Base-by-base conservation (phyloP, 179 eudicot genomes). In the Nepenthes alata region DNA sequence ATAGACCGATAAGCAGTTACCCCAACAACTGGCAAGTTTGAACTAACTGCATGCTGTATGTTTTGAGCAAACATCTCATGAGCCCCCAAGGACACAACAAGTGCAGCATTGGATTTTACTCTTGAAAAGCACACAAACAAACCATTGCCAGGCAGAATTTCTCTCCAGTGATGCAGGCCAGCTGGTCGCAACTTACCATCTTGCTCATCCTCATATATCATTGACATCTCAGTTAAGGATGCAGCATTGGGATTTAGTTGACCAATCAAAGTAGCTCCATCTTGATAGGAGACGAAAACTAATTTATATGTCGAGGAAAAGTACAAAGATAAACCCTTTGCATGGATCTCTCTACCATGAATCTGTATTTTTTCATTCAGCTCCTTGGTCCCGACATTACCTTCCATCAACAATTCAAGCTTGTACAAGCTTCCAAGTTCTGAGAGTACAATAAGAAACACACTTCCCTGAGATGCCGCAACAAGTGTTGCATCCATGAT, bases 141-240 rank as follows among this genome's bases (percentile, higher is more conserved):
- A 55, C 91, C 97, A 80, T 80, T 78, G 56, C 97, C 95, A 63
- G 79, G 72, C 48, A 84, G 71, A 76, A 94, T 68, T 70, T 94
- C 99, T 68, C 79, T 94, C 95, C 89, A 94, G 59, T 85, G 97
- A 74, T 91, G 89, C 84, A 91, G 78, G 65, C 95, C 97, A 67
- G 99, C 91, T 51, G 96, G 78, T 50, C 81, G 78, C 13, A 65
- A 77, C 77, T 87, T 91, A 64, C 82, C 82, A 61, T 94, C 91
- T 59, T 83, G 82, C 58, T 91, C 99, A 72, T 80, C 87, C 72
- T 91, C 99, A 69, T 70, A 76, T 16, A 94, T 66, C 11, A 82
- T 65, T 58, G 96, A 85, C 53, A 70, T 45, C 72, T 94, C 97
- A 44, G 77, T 58, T 58, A 94, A 64, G 58, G 89, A 87, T 61